Base-by-base conservation (phyloP, 176 grass and related monocot genomes). In the Saccharum spontaneum region DNA sequence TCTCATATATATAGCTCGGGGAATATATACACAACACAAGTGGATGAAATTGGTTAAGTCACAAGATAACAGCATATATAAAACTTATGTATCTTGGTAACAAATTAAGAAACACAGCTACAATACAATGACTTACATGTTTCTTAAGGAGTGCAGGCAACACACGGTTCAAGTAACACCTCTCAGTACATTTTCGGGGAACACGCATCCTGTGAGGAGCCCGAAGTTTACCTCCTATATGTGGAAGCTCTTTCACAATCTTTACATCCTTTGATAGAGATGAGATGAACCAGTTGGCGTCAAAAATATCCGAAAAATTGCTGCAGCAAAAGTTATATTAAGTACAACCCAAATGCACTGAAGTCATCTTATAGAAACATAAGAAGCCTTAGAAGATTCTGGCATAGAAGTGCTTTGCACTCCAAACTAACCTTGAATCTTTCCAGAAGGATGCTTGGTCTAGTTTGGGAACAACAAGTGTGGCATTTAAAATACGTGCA, bases 381-480 rank as follows among this genome's bases (percentile, higher is more conserved):
- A 5, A 40, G 23, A 20, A 75, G 28, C 54, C 65, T 61, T 57
- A 67, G 72, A 83, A 59, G 8, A 61, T 75, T 82, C 50, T 55
- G 64, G 84, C 52, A 80, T 71, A 45, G 6, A 88, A 86, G 22
- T 64, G 40, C 11, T 31, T 18, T 9, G 8, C 23, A n/a, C 70
- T 79, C 30, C 26, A 87, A 79, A 48, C 36, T 86, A 94, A 98
- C 95, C 95, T 98, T 75, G 95, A 85, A 81, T 98, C 92, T 86
- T 94, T 98, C 95, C 95, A 98, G 85, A 98, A 98, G 84, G 95
- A 98, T 81, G 89, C 93, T 67, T 92, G 86, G 79, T 98, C 95
- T 61, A 98, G 89, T 84, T 91, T 89, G 71, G 95, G 95, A 85
- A 95, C 87, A 73, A 97, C 89, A 76, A 97, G 95, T 48, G 90